These are phyloP conservation scores for Phaeosphaeria sp. DNA, from an alignment of 2,329 filamentous ascomycete species.

Conservation along the genomic window DNA sequence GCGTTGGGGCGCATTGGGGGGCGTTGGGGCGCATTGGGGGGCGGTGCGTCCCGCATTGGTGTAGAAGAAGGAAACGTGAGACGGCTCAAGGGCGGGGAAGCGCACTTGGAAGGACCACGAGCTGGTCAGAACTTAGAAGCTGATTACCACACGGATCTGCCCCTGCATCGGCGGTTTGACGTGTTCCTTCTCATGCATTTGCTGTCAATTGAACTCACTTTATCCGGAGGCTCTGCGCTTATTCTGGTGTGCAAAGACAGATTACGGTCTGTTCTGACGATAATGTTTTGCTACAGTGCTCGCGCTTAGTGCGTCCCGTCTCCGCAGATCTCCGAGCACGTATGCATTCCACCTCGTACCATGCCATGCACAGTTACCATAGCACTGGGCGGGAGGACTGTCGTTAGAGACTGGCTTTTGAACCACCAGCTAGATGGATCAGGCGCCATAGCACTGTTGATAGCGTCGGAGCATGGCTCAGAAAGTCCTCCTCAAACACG, in stretches of 20 bases:
- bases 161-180: slow-evolving; percentile 33
- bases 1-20: too few species aligned
- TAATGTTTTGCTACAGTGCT: slow-evolving; percentile 6
- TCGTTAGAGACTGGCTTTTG: slow-evolving; percentile 38
- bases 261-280: slow-evolving; percentile 19
- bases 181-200: slow-evolving; percentile 10
- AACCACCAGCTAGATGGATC: slow-evolving; percentile 25
- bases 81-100: slow-evolving; percentile 28
- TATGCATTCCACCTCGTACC: slow-evolving; percentile 20
- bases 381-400: slow-evolving; percentile 28
- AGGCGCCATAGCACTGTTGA: slow-evolving; percentile 17
- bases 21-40: slow-evolving; percentile 16
- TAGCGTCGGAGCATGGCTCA: slow-evolving; percentile 33
- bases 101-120: slow-evolving; percentile 14
- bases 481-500: slow-evolving; percentile 12
- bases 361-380: slow-evolving; percentile 27
- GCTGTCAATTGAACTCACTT: slow-evolving; percentile 11
- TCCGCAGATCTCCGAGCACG: slow-evolving; percentile 23
- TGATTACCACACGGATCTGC: slow-evolving; percentile 12
- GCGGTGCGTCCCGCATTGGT: slow-evolving; percentile 34
- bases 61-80: slow-evolving; percentile 15
- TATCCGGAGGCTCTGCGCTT: slow-evolving; percentile 32
- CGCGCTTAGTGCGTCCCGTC: not conserved
- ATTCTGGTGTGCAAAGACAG: slow-evolving; percentile 11
- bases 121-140: slow-evolving; percentile 21